Evolutionary conservation across 306 rosid species (phyloP), one percentile per base, ranked within the genome.

Genomic region (Calophaca sinica): DNA sequence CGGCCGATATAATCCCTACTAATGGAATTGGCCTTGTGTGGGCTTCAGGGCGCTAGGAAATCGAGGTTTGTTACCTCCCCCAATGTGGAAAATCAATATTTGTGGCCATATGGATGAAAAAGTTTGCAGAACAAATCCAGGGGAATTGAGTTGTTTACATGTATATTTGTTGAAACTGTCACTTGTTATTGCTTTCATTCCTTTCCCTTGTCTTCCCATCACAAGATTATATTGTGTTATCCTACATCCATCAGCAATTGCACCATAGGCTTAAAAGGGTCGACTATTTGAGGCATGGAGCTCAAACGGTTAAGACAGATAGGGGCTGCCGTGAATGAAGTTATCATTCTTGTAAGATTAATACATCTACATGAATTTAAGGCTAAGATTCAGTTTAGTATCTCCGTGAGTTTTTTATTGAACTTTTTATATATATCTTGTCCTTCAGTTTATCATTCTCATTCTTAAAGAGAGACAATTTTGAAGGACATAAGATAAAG

Each of bases 1-100:
- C 36, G 68, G 69, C 68, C 87, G 93, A 8, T 86, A 81, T 79
- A 58, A 85, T 77, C 96, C 96, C 62, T 90, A 90, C 86, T 90
- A 73, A 77, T 36, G 31, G 49, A 71, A 49, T 6, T 10, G 41
- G 20, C 46, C 68, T 46, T 1, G 3, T 46, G 6, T 13, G 66
- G 46, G n/a, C 83, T 61, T 58, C 5, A 33, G 62, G 62, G 45
- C 36, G 39, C 54, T 35, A 59, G 69, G 52, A 61, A 68, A 32
- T 20, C 2, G 9, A 73, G 62, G 52, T 54, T 78, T 52, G 62
- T 44, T 66, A 41, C 61, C 51, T 50, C 79, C 51, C 14, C 9
- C 12, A 9, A n/a, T 9, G 58, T 31, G 3, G n/a, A 46, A 49
- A 80, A 6, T 54, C 10, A 45, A 58, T 31, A 8, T 12, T 12